Evolutionary conservation across 495 filamentous ascomycete genomes (phyloP), one percentile per base, ranked within the genome.

Genomic region (Filosporella fistucella): DNA sequence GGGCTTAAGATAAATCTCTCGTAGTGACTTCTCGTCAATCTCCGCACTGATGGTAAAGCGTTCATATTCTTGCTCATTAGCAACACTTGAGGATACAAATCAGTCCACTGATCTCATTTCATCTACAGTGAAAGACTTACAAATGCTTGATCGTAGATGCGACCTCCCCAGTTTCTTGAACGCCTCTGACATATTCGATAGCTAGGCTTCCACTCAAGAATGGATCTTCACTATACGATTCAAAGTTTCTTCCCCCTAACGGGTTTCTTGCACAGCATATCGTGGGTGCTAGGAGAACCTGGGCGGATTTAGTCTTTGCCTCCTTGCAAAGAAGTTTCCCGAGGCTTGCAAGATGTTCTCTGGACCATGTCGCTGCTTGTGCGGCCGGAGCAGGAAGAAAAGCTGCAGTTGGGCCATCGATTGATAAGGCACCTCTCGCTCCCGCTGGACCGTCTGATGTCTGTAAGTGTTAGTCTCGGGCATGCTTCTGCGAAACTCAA

Each of bases 381-480:
- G 32, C 4, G 5, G 18, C 13, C 4, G 5, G 5, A 35, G 5
- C 4, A 14, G 32, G 32, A 14, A 35, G 4, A 14, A 35, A 35
- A 12, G 32, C 32, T 6, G 32, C 4, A 7, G 32, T 35, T 6
- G 32, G 5, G 4, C 32, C 32, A 16, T n/a, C 32, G 4, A n/a
- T 6, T 4, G 5, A 35, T 4, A 35, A 5, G 4, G 22, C 42
- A 29, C 42, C 42, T 9, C 42, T 24, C 6, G 42, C 42, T 17
- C 42, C 42, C 3, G 22, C 25, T 18, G 42, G 42, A 16, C 42
- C 42, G 23, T 45, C 42, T 32, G 42, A 14, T 9, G 42, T 45
- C 40, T 43, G 16, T 13, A 3, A 6, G n/a, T 28, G 8, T 24
- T 14, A 25, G 18, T 9, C 3, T 22, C 21, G 5, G 3, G 12